Percentiles rank a stretch among this genome's conserved stretches.
Conservation (phyloP, 805 yeast genomes). For the Lachancea fermentati region DNA sequence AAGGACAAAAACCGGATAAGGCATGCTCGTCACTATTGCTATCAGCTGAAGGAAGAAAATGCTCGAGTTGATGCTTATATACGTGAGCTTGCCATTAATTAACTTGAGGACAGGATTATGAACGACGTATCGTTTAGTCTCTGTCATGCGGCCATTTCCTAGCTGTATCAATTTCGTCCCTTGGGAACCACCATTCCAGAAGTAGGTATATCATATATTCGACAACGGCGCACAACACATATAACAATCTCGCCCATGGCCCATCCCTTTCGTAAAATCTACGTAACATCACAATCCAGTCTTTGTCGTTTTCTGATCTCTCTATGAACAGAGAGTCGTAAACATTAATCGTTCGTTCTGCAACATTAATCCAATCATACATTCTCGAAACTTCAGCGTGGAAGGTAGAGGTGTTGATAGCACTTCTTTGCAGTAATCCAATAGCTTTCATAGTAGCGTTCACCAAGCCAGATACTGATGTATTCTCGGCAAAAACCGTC, state of each 20-base stretch:
- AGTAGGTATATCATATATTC: conserved; percentile 62
- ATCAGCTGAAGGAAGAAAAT: conserved; percentile 1
- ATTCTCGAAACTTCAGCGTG: conserved; percentile 71
- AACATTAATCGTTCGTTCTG: conserved; percentile 76
- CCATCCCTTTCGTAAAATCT: conserved; percentile 60
- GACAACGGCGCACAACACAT: conserved; percentile 71
- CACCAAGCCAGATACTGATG: conserved; percentile 73
- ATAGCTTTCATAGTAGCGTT: conserved; percentile 71
- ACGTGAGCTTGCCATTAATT: background rate
- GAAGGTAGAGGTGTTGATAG: conserved; percentile 66
- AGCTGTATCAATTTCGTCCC: conserved; percentile 62
- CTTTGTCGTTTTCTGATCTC: conserved; percentile 39
- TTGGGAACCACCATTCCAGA: conserved; percentile 69
- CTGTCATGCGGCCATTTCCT: too few relatives aligned
- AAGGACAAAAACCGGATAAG: background rate
- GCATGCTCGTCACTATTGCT: background rate
- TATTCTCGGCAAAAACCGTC: conserved; percentile 85
- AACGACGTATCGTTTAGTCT: too few relatives aligned
- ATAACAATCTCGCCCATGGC: conserved; percentile 80
- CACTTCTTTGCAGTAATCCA: conserved; percentile 44
- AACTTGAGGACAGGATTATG: background rate
- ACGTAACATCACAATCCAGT: conserved; percentile 53
- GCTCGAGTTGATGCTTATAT: background rate
- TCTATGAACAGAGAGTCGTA: conserved; percentile 46
- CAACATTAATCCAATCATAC: conserved; percentile 93